Conservation (phyloP, 805 yeast species). For the Yarrowia sp. region DNA sequence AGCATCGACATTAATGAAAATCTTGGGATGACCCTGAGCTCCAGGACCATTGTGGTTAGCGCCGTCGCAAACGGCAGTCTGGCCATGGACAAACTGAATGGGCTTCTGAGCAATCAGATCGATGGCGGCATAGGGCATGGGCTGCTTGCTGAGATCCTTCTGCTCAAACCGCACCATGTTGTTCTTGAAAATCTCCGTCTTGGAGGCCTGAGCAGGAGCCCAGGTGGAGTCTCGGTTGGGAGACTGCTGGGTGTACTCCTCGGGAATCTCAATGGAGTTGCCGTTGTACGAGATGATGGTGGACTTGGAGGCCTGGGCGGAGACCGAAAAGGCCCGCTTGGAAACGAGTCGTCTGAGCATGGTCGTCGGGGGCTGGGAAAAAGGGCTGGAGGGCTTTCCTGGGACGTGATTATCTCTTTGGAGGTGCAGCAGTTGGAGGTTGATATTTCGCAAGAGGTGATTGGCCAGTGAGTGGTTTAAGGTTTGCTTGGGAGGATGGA, state of each 20-base stretch:
- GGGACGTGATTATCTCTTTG: no score
- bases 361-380: conserved; percentile 2
- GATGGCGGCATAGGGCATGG: conserved; percentile 79
- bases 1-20: conserved; percentile 74
- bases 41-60: conserved; percentile 41
- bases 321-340: conserved; percentile 24
- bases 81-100: conserved; percentile 55
- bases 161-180: conserved; percentile 68
- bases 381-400: no score
- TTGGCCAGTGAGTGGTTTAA: background rate
- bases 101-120: conserved; percentile 77
- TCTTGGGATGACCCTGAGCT: conserved; percentile 76
- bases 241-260: conserved; percentile 50
- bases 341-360: conserved; percentile 18
- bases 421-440: background rate
- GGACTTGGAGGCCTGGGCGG: conserved; percentile 17
- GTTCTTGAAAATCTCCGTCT: conserved; percentile 48
- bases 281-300: conserved; percentile 19
- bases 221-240: conserved; percentile 71
- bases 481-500: background rate
- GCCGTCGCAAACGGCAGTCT: conserved; percentile 81
- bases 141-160: conserved; percentile 63
- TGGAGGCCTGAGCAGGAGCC: conserved; percentile 65
- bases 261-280: conserved; percentile 21
- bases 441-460: background rate